A percentile compares a stretch with the other conserved stretches of the same genome.
These are phyloP conservation scores for Colletotrichum cereale DNA, from an alignment of 2,329 filamentous ascomycete genomes.

Conservation along the genomic window DNA sequence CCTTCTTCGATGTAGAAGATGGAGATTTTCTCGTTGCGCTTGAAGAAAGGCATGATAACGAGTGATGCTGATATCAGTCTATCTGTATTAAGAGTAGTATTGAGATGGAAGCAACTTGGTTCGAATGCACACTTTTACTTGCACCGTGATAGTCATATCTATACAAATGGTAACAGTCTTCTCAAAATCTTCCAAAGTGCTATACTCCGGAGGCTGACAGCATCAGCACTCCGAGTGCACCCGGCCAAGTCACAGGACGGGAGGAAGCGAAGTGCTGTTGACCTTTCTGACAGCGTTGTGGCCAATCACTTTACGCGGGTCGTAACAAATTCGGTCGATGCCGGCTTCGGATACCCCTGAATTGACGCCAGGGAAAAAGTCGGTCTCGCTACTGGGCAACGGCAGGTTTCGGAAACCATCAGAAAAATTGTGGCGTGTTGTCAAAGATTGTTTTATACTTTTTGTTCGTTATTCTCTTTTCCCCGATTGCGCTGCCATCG, in stretches of 20 bases:
- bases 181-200: neutral
- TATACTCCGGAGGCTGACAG: neutral
- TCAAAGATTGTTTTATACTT: no score
- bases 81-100: no score
- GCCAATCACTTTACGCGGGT: neutral
- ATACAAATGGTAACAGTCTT: neutral
- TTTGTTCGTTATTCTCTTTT: neutral
- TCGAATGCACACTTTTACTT: neutral
- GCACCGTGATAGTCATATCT: neutral
- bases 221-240: neutral
- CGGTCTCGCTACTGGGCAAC: neutral
- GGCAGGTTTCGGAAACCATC: neutral
- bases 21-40: slow-evolving; percentile 17
- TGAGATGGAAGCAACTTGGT: neutral
- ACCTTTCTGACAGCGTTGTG: neutral
- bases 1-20: slow-evolving; percentile 33
- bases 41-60: slow-evolving; percentile 20
- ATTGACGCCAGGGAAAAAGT: neutral
- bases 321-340: neutral
- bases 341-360: neutral
- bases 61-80: no score
- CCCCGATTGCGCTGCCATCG: neutral
- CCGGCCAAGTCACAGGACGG: neutral
- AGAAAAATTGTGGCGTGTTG: neutral
- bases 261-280: neutral